These are phyloP conservation scores for Phytopythium mirpurense DNA, from an alignment of 352 stramenopile species.

Conservation along the genomic window DNA sequence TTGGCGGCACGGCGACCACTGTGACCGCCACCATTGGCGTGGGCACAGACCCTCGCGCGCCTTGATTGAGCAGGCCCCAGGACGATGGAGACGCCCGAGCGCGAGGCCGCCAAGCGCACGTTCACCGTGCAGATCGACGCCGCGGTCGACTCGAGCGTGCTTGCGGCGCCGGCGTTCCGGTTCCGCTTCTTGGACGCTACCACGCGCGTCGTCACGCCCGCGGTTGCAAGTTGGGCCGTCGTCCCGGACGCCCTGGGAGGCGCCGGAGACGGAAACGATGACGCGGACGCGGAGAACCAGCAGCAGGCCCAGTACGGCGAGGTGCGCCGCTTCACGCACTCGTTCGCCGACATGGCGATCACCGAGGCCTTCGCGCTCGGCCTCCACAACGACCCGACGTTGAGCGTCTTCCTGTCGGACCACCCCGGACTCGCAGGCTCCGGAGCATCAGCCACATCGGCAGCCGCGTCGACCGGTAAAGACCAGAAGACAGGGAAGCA, in stretches of 20 bases:
- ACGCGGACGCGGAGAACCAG: conserved; percentile 3
- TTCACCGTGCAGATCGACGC: conserved; percentile 64
- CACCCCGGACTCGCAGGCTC: conserved; percentile 21
- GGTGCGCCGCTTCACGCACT: conserved; percentile 43
- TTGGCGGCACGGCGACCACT: neutral
- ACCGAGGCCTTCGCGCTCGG: conserved; percentile 36
- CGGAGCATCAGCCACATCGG: conserved; percentile 6
- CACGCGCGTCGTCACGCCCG: conserved; percentile 41
- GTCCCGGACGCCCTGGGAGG: neutral
- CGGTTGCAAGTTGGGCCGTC: conserved; percentile 10
- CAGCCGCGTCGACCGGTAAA: conserved; percentile 13
- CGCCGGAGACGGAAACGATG: conserved; percentile 1
- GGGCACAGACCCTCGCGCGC: neutral
- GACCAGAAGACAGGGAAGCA: conserved; percentile 22
- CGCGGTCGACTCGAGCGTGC: conserved; percentile 27
- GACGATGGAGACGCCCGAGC: conserved; percentile 1
- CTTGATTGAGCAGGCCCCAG: neutral
- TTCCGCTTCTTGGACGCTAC: conserved; percentile 65
- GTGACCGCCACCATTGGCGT: neutral
- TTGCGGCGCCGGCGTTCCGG: conserved; percentile 51
- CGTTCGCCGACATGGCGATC: conserved; percentile 35
- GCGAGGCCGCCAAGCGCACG: conserved; percentile 34
- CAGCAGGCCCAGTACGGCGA: neutral
- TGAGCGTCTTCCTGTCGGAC: conserved; percentile 64
- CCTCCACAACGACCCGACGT: conserved; percentile 53